Evolutionary conservation across 805 yeast genomes (phyloP).

Genomic region (Metschnikowia kunwiensis): DNA sequence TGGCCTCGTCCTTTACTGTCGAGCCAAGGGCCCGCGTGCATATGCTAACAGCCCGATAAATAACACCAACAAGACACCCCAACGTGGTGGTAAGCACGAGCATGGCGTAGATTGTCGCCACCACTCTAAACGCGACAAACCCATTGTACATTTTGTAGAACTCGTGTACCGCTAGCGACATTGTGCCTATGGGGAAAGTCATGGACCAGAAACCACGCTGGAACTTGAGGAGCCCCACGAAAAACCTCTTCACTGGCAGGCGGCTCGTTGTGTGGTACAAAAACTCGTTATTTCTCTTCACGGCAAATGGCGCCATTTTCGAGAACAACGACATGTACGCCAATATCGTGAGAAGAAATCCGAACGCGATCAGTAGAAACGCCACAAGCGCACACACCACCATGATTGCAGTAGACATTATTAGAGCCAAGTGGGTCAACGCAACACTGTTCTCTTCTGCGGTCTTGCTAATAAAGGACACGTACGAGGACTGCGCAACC

Average conservation of each 20-base stretch:
- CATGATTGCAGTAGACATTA: conserved; percentile 14
- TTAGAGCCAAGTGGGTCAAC: conserved; percentile 3
- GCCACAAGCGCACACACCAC: conserved; percentile 33
- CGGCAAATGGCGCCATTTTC: conserved; percentile 39
- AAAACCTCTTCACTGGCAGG: conserved; percentile 7
- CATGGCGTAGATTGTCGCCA: conserved; percentile 60
- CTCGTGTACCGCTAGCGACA: conserved; percentile 58
- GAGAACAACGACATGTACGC: conserved; percentile 40
- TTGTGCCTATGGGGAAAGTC: conserved; percentile 83
- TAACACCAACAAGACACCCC: conserved; percentile 32
- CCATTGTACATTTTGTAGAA: conserved; percentile 36
- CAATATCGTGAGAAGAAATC: conserved; percentile 47
- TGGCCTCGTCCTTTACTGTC: too few relatives aligned
- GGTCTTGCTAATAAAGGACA: conserved; percentile 10
- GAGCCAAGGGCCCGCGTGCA: conserved; percentile 1
- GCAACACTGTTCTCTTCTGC: conserved; percentile 7
- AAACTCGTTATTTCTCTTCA: conserved; percentile 22
- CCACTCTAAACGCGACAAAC: conserved; percentile 55
- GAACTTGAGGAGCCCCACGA: conserved; percentile 22
- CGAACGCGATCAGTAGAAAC: conserved; percentile 47
- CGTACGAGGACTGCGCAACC: conserved; percentile 11
- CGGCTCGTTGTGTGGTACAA: conserved; percentile 18
- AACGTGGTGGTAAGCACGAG: conserved; percentile 44
- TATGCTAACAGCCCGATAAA: conserved; percentile 20
- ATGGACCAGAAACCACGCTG: conserved; percentile 60